Evolutionary conservation across 148 eudicot species (phyloP), one percentile per base, ranked within the genome.

Genomic region (Persicaria maculosa): DNA sequence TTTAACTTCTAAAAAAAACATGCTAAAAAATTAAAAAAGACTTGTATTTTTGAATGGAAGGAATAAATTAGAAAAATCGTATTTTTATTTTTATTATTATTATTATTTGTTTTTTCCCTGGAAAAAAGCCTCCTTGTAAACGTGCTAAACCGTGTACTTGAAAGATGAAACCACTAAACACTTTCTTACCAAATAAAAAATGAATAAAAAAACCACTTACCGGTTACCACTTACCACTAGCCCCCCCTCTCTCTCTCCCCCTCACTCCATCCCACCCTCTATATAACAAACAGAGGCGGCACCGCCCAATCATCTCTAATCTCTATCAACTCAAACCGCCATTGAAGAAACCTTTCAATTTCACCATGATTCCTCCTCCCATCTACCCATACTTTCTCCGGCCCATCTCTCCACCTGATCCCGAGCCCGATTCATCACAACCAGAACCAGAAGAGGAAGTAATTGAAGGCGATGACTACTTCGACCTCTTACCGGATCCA

Each of bases 401-500:
- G 8, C 46, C 45, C 25, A 64, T 36, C 70, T 1, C 25, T 5
- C 25, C 67, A 3, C 6, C n/a, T 14, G 55, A 15, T 10, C 12
- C 7, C 9, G 65, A 20, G 25, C 40, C 17, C 4, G 43, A 61
- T n/a, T n/a, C n/a, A 31, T 31, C 40, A 31, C 40, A 31, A 9
- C 12, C 7, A 22, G 65, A 20, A 20, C 40, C 17, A 4, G 43
- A 61, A 25, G 68, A 62, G 4, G 44, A 65, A 7, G 46, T 65
- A 65, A 40, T 65, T 46, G 50, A 79, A 40, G 71, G 68, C 22
- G 50, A 17, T 2, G 89, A 85, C 52, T 83, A 77, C 47, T 89
- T 89, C 61, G 93, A 89, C 76, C 82, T 83, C 25, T 65, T 89
- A 15, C 91, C 93, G 1, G 89, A 89, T 55, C 80, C 85, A 7